These are phyloP conservation scores for Neurospora sp. DNA, from an alignment of 2,329 filamentous ascomycete species.

Conservation along the genomic window DNA sequence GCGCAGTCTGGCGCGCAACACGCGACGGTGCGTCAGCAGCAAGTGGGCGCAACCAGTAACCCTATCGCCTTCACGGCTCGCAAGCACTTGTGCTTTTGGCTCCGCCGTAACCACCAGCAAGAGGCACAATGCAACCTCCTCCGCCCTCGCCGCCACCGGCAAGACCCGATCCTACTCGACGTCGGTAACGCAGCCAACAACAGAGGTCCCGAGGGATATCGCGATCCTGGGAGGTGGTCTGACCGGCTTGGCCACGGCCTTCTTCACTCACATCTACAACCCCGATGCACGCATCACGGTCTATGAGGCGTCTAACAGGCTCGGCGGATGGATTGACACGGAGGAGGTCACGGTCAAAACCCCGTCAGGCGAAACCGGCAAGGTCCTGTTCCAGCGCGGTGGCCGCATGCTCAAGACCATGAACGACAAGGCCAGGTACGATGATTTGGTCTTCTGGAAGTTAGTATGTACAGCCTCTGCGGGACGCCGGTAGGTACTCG, in stretches of 20 bases:
- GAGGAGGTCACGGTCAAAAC: constrained; percentile 44
- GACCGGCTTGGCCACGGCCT: constrained; percentile 69
- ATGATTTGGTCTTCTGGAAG: constrained; percentile 58
- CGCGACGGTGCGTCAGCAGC: constrained; percentile 1
- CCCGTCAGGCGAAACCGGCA: constrained; percentile 41
- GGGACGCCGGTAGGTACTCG: background rate
- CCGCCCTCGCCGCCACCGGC: background rate
- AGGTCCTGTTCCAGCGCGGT: constrained; percentile 71
- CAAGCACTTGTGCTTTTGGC: background rate
- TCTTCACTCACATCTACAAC: constrained; percentile 62
- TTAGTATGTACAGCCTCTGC: constrained; percentile 43
- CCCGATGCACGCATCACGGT: constrained; percentile 62
- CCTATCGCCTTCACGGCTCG: background rate
- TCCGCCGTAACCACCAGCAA: background rate
- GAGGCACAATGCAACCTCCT: background rate
- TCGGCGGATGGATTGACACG: constrained; percentile 81
- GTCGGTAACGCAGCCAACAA: constrained; percentile 1
- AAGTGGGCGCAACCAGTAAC: background rate
- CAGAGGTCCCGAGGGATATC: constrained; percentile 27
- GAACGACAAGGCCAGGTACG: constrained; percentile 32
- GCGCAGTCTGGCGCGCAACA: constrained; percentile 10
- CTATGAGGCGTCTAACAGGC: constrained; percentile 59
- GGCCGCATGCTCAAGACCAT: constrained; percentile 63
- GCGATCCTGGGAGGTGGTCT: constrained; percentile 74
- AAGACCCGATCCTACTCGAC: constrained; percentile 1